These are phyloP conservation scores for Ascochyta fabae DNA, from an alignment of 2,329 filamentous ascomycete genomes.

Conservation along the genomic window DNA sequence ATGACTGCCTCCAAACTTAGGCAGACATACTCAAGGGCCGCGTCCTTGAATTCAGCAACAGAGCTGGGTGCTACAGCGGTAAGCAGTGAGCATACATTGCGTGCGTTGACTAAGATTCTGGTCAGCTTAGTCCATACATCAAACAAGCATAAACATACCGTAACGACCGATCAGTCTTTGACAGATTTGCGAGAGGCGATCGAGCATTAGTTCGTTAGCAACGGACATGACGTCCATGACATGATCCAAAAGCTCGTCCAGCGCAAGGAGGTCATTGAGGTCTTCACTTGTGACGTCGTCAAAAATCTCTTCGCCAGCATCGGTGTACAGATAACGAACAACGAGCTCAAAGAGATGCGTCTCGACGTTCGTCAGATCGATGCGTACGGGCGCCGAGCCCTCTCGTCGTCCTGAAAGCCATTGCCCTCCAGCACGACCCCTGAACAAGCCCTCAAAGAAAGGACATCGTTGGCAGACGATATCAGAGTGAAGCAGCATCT, in stretches of 20 bases:
- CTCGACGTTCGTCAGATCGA: constrained; percentile 84
- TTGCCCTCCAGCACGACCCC: constrained; percentile 81
- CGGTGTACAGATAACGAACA: constrained; percentile 81
- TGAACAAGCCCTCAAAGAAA: constrained; percentile 89
- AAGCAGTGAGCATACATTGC: constrained; percentile 84
- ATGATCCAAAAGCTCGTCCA: constrained; percentile 88
- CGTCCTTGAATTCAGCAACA: constrained; percentile 84
- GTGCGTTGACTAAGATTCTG: constrained; percentile 47
- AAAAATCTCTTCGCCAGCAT: constrained; percentile 81
- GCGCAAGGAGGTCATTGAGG: constrained; percentile 48
- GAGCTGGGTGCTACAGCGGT: constrained; percentile 86
- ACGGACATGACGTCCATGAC: constrained; percentile 88
- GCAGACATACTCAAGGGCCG: constrained; percentile 88
- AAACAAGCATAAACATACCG: constrained; percentile 54
- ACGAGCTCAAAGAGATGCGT: constrained; percentile 78
- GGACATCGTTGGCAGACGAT: constrained; percentile 84
- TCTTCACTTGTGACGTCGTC: constrained; percentile 73
- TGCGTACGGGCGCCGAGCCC: constrained; percentile 62
- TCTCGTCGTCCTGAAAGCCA: constrained; percentile 79
- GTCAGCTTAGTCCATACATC: constrained; percentile 21
- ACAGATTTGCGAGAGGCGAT: constrained; percentile 86
- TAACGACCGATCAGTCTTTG: constrained; percentile 83
- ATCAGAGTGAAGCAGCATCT: constrained; percentile 74
- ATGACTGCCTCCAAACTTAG: constrained; percentile 90
- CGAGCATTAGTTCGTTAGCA: constrained; percentile 94